Percentiles rank a stretch among this genome's conserved stretches.
Conservation (phyloP, 768 basidiomycete genomes). For the Termitomyces titanicus region DNA sequence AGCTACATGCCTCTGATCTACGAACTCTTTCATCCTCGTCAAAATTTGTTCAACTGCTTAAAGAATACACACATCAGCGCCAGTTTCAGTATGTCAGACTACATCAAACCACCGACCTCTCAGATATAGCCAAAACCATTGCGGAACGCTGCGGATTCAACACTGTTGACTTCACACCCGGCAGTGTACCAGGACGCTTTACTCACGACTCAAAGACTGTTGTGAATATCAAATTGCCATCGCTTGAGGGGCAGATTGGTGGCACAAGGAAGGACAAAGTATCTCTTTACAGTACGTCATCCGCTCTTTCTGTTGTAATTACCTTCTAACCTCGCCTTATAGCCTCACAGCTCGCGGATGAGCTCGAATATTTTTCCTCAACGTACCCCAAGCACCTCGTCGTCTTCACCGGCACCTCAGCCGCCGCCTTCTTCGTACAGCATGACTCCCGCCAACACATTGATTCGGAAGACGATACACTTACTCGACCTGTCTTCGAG, state of each 20-base stretch:
- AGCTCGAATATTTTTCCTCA: slow-evolving; percentile 45
- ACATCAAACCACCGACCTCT: slow-evolving; percentile 23
- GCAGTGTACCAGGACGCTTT: slow-evolving; percentile 26
- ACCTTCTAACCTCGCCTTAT: slow-evolving; percentile 3
- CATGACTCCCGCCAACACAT: slow-evolving; percentile 21
- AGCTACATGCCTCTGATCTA: slow-evolving; percentile 80
- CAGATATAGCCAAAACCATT: slow-evolving; percentile 38
- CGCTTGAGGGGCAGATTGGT: slow-evolving; percentile 35
- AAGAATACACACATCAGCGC: slow-evolving; percentile 47
- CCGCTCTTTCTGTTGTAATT: neutral
- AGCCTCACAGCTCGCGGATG: slow-evolving; percentile 44
- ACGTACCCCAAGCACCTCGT: slow-evolving; percentile 61
- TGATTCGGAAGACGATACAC: neutral
- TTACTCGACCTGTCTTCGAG: neutral
- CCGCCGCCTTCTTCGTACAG: slow-evolving; percentile 18
- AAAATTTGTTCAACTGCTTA: slow-evolving; percentile 43
- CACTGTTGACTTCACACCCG: slow-evolving; percentile 38
- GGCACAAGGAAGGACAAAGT: slow-evolving; percentile 44
- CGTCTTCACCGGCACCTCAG: slow-evolving; percentile 54
- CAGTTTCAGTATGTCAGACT: slow-evolving; percentile 60
- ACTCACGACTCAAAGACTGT: slow-evolving; percentile 47
- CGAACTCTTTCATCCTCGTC: slow-evolving; percentile 53
- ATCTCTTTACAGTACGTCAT: slow-evolving; percentile 49
- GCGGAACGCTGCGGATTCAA: slow-evolving; percentile 52
- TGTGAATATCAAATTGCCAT: slow-evolving; percentile 52